Evolutionary conservation across 1,139 yeast genomes (phyloP).

Genomic region (Komagataea norvegica): DNA sequence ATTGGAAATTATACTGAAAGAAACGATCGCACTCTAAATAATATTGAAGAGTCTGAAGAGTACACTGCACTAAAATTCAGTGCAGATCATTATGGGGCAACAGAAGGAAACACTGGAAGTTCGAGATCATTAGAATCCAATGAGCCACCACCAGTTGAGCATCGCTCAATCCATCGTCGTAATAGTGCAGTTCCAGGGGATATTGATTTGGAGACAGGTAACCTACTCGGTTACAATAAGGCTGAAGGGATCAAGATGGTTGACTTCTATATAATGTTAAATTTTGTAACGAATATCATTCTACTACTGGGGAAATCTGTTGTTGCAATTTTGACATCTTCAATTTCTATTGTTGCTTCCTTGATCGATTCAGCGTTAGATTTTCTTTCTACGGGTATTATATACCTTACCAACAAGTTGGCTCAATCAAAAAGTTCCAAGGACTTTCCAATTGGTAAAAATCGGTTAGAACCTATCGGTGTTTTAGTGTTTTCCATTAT

Average conservation of each 20-base stretch:
- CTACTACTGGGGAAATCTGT: constrained; percentile 56
- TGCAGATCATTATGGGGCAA: constrained; percentile 2
- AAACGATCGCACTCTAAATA: constrained; percentile 13
- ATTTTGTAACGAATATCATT: constrained; percentile 56
- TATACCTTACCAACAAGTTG: constrained; percentile 57
- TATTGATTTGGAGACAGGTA: constrained; percentile 51
- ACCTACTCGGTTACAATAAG: constrained; percentile 44
- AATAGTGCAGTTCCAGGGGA: constrained; percentile 52
- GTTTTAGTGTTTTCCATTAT: constrained; percentile 68
- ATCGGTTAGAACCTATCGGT: constrained; percentile 74
- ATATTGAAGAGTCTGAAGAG: constrained; percentile 1
- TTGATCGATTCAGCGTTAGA: constrained; percentile 73
- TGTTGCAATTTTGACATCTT: constrained; percentile 61
- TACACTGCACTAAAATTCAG: neutral
- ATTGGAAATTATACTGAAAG: constrained; percentile 47
- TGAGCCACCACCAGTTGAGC: neutral
- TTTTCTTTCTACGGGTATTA: constrained; percentile 69
- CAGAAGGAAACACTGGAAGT: neutral
- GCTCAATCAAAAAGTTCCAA: constrained; percentile 44
- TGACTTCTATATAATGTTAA: constrained; percentile 57
- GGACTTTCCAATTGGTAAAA: constrained; percentile 63
- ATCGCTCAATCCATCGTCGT: constrained; percentile 19
- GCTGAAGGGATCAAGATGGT: constrained; percentile 44
- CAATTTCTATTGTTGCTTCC: constrained; percentile 74
- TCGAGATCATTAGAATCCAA: neutral